phyloP scores from a whole-genome alignment of 2,329 filamentous ascomycete species.

The Trichoderma gracile region DNA sequence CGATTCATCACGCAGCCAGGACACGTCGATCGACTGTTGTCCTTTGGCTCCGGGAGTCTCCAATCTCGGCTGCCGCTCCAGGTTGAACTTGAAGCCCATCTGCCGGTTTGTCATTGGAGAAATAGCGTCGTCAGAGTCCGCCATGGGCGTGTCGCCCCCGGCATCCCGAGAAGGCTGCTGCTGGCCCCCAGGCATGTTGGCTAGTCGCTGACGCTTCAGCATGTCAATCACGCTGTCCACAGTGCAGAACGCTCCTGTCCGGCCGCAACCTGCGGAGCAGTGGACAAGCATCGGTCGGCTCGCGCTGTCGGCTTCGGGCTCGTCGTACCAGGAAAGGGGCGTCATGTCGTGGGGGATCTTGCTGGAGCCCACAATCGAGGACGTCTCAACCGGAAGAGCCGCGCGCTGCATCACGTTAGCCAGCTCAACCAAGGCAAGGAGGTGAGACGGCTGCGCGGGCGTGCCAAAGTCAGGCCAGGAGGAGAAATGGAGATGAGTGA shows the following conservation, averaged over 20 bases:
- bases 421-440: conserved; percentile 86
- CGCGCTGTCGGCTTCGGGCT: conserved; percentile 56
- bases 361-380: conserved; percentile 39
- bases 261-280: conserved; percentile 92
- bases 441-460: conserved; percentile 81
- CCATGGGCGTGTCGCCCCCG: conserved; percentile 53
- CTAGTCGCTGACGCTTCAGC: conserved; percentile 77
- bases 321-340: conserved; percentile 53
- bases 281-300: conserved; percentile 82
- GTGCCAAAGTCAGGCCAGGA: conserved; percentile 98
- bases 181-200: conserved; percentile 32
- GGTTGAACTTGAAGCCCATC: conserved; percentile 30
- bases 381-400: conserved; percentile 50
- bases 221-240: conserved; percentile 96
- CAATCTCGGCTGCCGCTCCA: conserved; percentile 27
- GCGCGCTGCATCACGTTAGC: conserved; percentile 72
- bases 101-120: conserved; percentile 35
- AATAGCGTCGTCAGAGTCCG: conserved; percentile 33
- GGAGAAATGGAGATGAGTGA: conserved; percentile 92
- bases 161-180: conserved; percentile 29
- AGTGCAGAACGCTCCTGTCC: conserved; percentile 94
- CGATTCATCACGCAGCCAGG: conserved; percentile 69
- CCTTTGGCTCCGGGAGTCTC: conserved; percentile 27
- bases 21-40: conserved; percentile 45
- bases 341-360: conserved; percentile 34